Base-by-base conservation (phyloP, 306 rosid genomes). In the Urtica urens region DNA sequence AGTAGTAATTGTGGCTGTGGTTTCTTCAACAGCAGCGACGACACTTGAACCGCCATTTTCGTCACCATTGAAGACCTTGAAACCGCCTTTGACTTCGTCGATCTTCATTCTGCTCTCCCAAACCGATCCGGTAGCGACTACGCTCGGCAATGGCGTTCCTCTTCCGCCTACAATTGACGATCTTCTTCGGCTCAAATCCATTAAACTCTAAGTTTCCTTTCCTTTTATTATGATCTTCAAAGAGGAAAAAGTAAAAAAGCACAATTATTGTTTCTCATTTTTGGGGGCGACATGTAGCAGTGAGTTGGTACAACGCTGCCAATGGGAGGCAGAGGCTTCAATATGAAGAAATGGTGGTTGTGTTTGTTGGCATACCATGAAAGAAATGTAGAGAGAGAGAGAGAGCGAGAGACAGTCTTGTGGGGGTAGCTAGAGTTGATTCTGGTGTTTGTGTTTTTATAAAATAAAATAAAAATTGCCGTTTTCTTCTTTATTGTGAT, bases 81-180 rank as follows among this genome's bases (percentile, higher is more conserved):
- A 67, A 21, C 94, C 96, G 8, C 93, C 96, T 55, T 41, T 73
- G 10, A 72, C 87, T 63, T 83, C 79, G 55, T 83, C 93, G 20
- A 55, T 30, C 74, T 74, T 83, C 94, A 83, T 87, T 13, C 93
- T 83, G 60, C 76, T 80, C 62, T 87, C 93, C 95, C 93, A 85
- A 46, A 85, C 95, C 1, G 93, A 81, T 46, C 95, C 95, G 21
- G n/a, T n/a, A n/a, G 84, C 74, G 40, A 66, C 82, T 37, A 70
- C 80, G 27, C 34, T 44, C 17, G 24, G 23, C 21, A 63, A 53
- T n/a, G 24, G 23, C 21, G 66, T 56, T n/a, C 68, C 48, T 28
- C 69, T 59, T 7, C 24, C 60, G 6, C 61, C 72, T 47, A 46
- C 57, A n/a, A n/a, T n/a, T n/a, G 40, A 10, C 15, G 40, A 35